Conservation (phyloP, 1,284 basidiomycete genomes). For the Fistulinella cinereoalba region DNA sequence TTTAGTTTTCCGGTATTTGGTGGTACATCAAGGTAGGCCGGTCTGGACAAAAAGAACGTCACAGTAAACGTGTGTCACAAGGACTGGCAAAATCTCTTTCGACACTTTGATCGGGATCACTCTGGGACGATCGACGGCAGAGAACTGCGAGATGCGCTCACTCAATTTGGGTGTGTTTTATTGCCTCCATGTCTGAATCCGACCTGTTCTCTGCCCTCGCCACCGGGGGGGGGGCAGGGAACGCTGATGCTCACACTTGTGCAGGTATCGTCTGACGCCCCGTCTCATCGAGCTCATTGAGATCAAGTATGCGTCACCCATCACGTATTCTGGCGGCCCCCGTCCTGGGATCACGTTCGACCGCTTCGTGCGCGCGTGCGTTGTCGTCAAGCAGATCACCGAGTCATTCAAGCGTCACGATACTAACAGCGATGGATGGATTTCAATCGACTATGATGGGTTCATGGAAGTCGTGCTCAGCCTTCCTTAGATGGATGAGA, state of each 20-base stretch:
- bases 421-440: conserved; percentile 67
- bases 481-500: conserved; percentile 47
- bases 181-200: not conserved
- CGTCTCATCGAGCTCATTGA: conserved; percentile 58
- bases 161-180: conserved; percentile 56
- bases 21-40: conserved; percentile 64
- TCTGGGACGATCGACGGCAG: conserved; percentile 69
- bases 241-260: not conserved
- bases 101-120: conserved; percentile 72
- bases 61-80: not conserved
- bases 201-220: not conserved
- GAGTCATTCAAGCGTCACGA: conserved; percentile 65
- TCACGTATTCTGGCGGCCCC: conserved; percentile 34
- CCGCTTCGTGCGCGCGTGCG: conserved; percentile 79
- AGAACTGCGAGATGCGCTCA: conserved; percentile 64
- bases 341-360: conserved; percentile 71
- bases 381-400: conserved; percentile 73
- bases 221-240: no score
- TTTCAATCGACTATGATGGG: conserved; percentile 73
- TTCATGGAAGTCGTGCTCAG: conserved; percentile 73
- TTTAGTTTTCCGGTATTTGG: conserved; percentile 72
- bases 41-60: not conserved
- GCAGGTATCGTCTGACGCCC: conserved; percentile 63
- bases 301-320: conserved; percentile 56
- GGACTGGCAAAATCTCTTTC: conserved; percentile 82